Conservation (phyloP, 1,284 basidiomycete genomes). For the Heterobasidion irregulare region DNA sequence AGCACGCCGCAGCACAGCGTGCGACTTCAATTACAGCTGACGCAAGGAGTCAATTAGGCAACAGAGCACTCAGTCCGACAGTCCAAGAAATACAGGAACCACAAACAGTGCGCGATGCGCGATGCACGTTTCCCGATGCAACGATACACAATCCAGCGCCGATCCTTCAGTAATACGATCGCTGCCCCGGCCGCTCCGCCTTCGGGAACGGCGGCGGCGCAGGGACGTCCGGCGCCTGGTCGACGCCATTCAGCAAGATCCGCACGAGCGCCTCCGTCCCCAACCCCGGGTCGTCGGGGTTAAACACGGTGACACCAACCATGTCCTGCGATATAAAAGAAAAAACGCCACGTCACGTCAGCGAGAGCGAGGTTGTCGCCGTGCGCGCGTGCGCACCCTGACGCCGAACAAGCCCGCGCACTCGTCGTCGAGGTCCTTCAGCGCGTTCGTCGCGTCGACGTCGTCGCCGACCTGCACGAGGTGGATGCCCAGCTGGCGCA, state of each 20-base stretch:
- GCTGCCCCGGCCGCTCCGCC: too few species aligned
- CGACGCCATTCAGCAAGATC: background rate
- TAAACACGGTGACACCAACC: background rate
- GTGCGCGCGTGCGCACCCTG: constrained; percentile 22
- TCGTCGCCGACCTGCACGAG: constrained; percentile 47
- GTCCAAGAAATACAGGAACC: too few species aligned
- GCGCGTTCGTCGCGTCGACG: constrained; percentile 30
- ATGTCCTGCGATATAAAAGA: background rate
- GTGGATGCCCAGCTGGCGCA: constrained; percentile 35
- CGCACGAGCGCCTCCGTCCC: background rate
- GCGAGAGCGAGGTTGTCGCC: too few species aligned
- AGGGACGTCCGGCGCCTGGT: background rate
- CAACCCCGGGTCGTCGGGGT: background rate
- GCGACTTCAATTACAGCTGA: too few species aligned
- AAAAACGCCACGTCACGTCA: background rate
- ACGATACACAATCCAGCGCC: too few species aligned
- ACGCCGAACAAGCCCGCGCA: constrained; percentile 26
- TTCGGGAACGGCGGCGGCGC: too few species aligned
- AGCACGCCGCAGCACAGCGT: too few species aligned
- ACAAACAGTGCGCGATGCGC: too few species aligned
- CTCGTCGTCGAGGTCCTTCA: constrained; percentile 37
- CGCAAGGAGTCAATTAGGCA: too few species aligned
- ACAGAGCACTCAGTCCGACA: too few species aligned
- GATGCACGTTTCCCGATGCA: too few species aligned
- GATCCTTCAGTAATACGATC: too few species aligned